Percentiles rank a stretch among this genome's conserved stretches.
These are phyloP conservation scores for Mycena indigotica DNA, from an alignment of 768 basidiomycete genomes.

Conservation along the genomic window DNA sequence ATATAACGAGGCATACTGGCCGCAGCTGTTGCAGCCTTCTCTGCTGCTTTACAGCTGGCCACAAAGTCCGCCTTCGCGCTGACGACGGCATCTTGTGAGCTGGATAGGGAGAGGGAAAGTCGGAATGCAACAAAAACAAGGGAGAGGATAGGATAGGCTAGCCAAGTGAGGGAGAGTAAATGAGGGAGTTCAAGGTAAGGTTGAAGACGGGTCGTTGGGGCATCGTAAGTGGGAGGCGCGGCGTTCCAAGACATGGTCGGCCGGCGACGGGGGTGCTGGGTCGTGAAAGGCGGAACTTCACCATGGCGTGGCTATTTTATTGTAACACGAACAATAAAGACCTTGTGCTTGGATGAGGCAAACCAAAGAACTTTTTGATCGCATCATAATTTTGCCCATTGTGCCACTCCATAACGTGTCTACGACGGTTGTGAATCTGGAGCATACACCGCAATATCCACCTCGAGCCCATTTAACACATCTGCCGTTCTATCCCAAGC, in stretches of 20 bases:
- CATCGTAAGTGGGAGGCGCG: no score
- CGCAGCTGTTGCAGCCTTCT: slow-evolving; percentile 4
- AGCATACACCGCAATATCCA: slow-evolving; percentile 39
- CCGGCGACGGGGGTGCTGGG: no score
- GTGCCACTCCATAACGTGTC: no score
- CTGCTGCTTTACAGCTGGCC: background rate
- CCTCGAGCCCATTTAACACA: slow-evolving; percentile 34
- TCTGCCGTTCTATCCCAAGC: slow-evolving; percentile 42
- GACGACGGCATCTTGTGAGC: slow-evolving; percentile 4
- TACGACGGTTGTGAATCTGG: no score
- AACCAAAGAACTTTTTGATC: no score
- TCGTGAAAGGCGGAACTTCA: slow-evolving; percentile 54
- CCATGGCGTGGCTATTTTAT: no score
- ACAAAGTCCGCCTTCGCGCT: slow-evolving; percentile 8
- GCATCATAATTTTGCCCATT: no score
- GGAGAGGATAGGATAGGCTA: slow-evolving; percentile 89
- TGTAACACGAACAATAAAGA: no score
- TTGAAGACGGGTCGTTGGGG: slow-evolving; percentile 52
- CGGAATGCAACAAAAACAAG: slow-evolving; percentile 77
- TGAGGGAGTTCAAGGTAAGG: slow-evolving; percentile 86
- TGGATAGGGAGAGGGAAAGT: slow-evolving; percentile 14
- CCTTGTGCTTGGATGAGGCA: no score
- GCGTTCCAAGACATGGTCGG: no score
- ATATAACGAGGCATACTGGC: slow-evolving; percentile 87
- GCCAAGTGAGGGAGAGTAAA: slow-evolving; percentile 84